Percentiles rank a stretch among this genome's conserved stretches.
phyloP scores from a whole-genome alignment of 805 yeast species.

The Ogataea kodamae region DNA sequence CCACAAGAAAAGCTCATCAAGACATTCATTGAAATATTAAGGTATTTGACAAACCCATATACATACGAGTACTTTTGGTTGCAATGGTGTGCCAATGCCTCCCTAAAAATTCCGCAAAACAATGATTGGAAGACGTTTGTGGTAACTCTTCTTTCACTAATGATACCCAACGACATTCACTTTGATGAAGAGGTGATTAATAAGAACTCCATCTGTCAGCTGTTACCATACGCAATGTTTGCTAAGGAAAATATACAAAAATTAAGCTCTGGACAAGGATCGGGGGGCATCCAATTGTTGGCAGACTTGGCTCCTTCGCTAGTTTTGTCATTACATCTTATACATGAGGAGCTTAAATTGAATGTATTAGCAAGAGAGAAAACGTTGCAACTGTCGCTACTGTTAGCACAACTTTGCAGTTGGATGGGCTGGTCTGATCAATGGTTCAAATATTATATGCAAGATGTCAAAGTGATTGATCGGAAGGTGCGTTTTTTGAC shows the following conservation, averaged over 20 bases:
- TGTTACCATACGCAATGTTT: conserved; percentile 23
- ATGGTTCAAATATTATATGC: conserved; percentile 60
- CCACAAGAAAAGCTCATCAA: conserved; percentile 45
- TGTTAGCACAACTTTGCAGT: conserved; percentile 57
- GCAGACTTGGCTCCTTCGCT: conserved; percentile 60
- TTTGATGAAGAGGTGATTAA: conserved; percentile 15
- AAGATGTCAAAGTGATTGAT: conserved; percentile 36
- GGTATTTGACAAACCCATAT: conserved; percentile 54
- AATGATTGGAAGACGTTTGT: conserved; percentile 63
- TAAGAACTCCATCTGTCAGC: conserved; percentile 26
- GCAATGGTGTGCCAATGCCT: conserved; percentile 56
- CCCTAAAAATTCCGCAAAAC: conserved; percentile 34
- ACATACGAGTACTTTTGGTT: conserved; percentile 57
- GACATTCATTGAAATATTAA: conserved; percentile 47
- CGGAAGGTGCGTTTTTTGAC: conserved; percentile 37
- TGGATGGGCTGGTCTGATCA: conserved; percentile 73
- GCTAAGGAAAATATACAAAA: conserved; percentile 19
- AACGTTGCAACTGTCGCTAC: conserved; percentile 42
- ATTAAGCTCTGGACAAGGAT: conserved; percentile 6
- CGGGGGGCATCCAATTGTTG: conserved; percentile 37
- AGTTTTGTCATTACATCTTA: conserved; percentile 64
- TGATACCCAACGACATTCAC: conserved; percentile 42
- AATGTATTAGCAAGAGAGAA: conserved; percentile 42
- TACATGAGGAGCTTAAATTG: conserved; percentile 71
- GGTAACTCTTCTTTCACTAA: conserved; percentile 45